These are phyloP conservation scores for Parsonsia alboflavescens DNA, from an alignment of 257 asterid species.

Conservation along the genomic window DNA sequence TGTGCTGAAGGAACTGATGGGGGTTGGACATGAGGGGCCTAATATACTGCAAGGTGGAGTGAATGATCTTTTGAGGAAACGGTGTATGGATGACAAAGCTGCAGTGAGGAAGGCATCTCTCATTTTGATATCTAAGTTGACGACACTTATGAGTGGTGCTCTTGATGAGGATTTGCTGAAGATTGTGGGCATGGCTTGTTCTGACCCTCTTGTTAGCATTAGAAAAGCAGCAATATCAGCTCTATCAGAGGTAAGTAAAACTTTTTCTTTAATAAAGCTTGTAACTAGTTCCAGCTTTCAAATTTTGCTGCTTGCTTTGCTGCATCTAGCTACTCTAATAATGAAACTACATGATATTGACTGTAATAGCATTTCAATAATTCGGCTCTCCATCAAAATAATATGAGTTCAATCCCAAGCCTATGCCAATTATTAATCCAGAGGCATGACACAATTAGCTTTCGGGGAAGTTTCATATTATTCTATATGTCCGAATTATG, in stretches of 20 bases:
- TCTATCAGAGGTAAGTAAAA: constrained; percentile 74
- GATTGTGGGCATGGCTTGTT: constrained; percentile 83
- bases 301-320: neutral
- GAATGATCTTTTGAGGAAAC: constrained; percentile 45
- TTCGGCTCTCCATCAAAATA: neutral
- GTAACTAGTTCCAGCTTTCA: neutral
- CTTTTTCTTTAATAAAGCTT: constrained; percentile 14
- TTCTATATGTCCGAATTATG: neutral
- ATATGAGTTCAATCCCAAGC: neutral
- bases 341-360: neutral
- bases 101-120: constrained; percentile 96
- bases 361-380: neutral
- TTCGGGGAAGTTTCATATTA: neutral
- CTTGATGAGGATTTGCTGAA: constrained; percentile 67
- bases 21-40: constrained; percentile 36
- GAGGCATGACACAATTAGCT: neutral
- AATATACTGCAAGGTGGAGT: constrained; percentile 26
- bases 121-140: constrained; percentile 64
- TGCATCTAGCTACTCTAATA: neutral
- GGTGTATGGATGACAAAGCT: constrained; percentile 89
- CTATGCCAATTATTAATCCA: neutral
- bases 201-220: constrained; percentile 95
- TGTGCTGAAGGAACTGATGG: constrained; percentile 57
- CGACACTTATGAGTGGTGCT: constrained; percentile 51
- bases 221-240: constrained; percentile 84